phyloP scores from a whole-genome alignment of 768 basidiomycete genomes.

The Hebeloma cylindrosporum region DNA sequence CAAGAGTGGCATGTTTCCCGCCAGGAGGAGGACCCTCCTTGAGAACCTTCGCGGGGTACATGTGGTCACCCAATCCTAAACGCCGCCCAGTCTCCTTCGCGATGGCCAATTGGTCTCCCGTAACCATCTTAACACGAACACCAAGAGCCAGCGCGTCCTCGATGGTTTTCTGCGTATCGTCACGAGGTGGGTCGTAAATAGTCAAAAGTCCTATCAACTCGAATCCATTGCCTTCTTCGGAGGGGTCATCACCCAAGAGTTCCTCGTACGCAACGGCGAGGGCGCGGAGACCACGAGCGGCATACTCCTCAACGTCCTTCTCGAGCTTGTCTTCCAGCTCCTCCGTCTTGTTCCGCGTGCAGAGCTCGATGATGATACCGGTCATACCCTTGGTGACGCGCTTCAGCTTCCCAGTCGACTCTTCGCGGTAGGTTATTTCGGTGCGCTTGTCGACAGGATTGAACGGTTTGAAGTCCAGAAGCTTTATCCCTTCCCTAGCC shows the following conservation, averaged over 20 bases:
- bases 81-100: constrained; percentile 99
- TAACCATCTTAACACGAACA: constrained; percentile 99
- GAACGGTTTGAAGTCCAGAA: constrained; percentile 99
- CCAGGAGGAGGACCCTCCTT: constrained; percentile 93
- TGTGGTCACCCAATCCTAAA: constrained; percentile 97
- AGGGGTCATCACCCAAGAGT: constrained; percentile 75
- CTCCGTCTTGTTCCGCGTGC: constrained; percentile 95
- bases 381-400: constrained; percentile 99
- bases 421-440: constrained; percentile 96
- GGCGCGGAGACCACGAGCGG: constrained; percentile 93
- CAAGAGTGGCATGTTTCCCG: constrained; percentile 78
- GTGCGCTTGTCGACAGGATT: constrained; percentile 99
- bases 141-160: constrained; percentile 95
- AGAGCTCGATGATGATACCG: constrained; percentile 96
- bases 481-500: constrained; percentile 91
- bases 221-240: constrained; percentile 93
- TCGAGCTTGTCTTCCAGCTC: constrained; percentile 90
- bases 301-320: constrained; percentile 95
- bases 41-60: constrained; percentile 99
- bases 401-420: constrained; percentile 93
- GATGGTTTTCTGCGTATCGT: constrained; percentile 98
- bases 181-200: constrained; percentile 97
- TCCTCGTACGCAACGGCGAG: constrained; percentile 97
- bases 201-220: constrained; percentile 96
- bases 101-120: constrained; percentile 99